A percentile compares a stretch with the other conserved stretches of the same genome.
These are phyloP conservation scores for Seminavis robusta DNA, from an alignment of 108 stramenopile species.

Conservation along the genomic window DNA sequence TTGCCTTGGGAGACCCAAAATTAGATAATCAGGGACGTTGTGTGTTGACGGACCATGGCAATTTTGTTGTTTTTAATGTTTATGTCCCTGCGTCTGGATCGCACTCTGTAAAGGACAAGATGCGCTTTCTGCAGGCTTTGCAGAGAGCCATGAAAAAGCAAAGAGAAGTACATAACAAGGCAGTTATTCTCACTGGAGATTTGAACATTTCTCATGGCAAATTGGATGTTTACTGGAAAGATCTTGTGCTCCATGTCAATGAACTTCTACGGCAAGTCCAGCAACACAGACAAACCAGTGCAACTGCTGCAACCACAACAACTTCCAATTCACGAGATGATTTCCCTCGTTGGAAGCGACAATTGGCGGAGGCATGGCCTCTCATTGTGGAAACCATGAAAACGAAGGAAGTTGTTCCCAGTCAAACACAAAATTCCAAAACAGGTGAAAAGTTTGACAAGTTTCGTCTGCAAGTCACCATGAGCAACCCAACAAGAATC, in stretches of 20 bases:
- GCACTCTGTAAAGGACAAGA: slow-evolving; percentile 53
- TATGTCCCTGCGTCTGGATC: slow-evolving; percentile 81
- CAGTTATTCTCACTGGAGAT: slow-evolving; percentile 86
- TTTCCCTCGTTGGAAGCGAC: slow-evolving; percentile 64
- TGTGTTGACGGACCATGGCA: slow-evolving; percentile 89
- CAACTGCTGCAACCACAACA: neutral
- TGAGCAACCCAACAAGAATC: slow-evolving; percentile 29
- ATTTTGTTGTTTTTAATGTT: slow-evolving; percentile 85
- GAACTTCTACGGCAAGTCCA: slow-evolving; percentile 38
- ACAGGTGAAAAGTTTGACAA: slow-evolving; percentile 71
- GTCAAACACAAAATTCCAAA: slow-evolving; percentile 63
- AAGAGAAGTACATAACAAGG: slow-evolving; percentile 41
- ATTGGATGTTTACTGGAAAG: slow-evolving; percentile 63
- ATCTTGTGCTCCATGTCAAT: slow-evolving; percentile 53
- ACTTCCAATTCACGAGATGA: neutral
- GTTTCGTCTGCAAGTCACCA: slow-evolving; percentile 60
- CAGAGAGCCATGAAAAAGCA: slow-evolving; percentile 64
- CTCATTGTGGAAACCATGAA: slow-evolving; percentile 36
- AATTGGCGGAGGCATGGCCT: slow-evolving; percentile 60
- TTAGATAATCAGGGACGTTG: slow-evolving; percentile 87
- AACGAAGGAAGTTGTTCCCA: slow-evolving; percentile 58
- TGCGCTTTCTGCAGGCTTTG: slow-evolving; percentile 83
- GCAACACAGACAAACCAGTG: neutral
- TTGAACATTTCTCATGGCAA: slow-evolving; percentile 71
- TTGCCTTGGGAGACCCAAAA: slow-evolving; percentile 49